A percentile compares a stretch with the other conserved stretches of the same genome.
phyloP scores from a whole-genome alignment of 306 rosid genomes.

The Acacia acuminata region DNA sequence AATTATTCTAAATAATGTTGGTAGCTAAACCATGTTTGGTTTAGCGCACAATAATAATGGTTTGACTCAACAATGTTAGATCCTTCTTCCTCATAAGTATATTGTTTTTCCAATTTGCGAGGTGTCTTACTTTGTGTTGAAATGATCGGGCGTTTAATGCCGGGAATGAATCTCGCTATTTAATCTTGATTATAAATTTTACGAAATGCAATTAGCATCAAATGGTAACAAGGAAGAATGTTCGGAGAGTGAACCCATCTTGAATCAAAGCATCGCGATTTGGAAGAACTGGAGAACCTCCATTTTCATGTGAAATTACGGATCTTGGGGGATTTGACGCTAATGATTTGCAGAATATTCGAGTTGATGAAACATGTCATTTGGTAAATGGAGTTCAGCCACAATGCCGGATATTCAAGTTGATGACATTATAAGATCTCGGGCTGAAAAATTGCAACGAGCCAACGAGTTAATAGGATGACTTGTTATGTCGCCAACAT shows the following conservation, averaged over 20 bases:
- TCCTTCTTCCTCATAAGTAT: conserved; percentile 13
- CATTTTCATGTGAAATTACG: conserved; percentile 77
- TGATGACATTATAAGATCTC: no score
- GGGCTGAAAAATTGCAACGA: no score
- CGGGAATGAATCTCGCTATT: conserved; percentile 49
- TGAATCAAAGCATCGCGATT: conserved; percentile 54
- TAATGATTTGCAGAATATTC: conserved; percentile 46
- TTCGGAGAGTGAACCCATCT: conserved; percentile 79
- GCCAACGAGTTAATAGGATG: no score
- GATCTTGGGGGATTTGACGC: conserved; percentile 41
- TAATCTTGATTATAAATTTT: conserved; percentile 48
- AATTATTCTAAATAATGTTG: background rate
- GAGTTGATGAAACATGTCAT: conserved; percentile 57
- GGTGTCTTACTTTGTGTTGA: conserved; percentile 53
- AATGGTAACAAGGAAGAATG: conserved; percentile 58
- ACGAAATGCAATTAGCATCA: conserved; percentile 80
- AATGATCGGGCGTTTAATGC: conserved; percentile 59
- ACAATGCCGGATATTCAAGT: conserved; percentile 95
- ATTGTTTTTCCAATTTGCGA: conserved; percentile 36
- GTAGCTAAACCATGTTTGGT: background rate
- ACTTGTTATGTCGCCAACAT: no score
- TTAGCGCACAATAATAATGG: background rate
- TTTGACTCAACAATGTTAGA: conserved; percentile 3
- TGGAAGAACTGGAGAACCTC: conserved; percentile 49
- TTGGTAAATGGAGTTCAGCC: conserved; percentile 70